Evolutionary conservation across 169 alveolate genomes (phyloP).

Genomic region (Plasmodium coatneyi): DNA sequence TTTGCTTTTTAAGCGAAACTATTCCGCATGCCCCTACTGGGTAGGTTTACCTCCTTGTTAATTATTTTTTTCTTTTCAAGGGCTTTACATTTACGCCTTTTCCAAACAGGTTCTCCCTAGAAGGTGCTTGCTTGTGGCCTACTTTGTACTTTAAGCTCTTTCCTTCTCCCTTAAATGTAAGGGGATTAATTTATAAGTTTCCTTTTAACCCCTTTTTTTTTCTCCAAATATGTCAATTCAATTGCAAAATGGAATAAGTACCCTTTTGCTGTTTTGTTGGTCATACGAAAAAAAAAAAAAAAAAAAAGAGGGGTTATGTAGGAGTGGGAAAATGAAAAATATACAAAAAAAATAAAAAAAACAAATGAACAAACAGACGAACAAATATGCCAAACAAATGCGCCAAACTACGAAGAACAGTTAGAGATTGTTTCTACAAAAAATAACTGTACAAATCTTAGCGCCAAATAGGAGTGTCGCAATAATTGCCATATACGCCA

Average conservation of each 20-base stretch:
- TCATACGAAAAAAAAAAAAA: neutral
- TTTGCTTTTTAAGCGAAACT: neutral
- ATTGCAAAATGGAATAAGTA: neutral
- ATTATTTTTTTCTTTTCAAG: neutral
- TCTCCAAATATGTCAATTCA: neutral
- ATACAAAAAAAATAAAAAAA: neutral
- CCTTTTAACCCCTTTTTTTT: neutral
- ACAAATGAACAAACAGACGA: neutral
- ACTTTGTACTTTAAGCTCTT: neutral
- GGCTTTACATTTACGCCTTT: neutral
- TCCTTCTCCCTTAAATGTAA: neutral
- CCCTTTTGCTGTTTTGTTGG: neutral
- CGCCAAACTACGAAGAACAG: neutral
- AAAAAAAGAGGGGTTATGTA: neutral
- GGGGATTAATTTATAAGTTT: neutral
- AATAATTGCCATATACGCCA: neutral
- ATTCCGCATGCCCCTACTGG: neutral
- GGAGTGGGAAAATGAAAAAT: neutral
- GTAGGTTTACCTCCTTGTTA: neutral
- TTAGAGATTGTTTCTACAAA: slow-evolving; percentile 8
- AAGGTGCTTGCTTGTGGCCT: neutral
- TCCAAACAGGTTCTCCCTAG: neutral
- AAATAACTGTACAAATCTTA: slow-evolving; percentile 15
- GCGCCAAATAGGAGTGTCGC: neutral
- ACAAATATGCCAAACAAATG: neutral